Evolutionary conservation across 2,329 filamentous ascomycete species (phyloP).

Genomic region (Cytospora schulzeri): DNA sequence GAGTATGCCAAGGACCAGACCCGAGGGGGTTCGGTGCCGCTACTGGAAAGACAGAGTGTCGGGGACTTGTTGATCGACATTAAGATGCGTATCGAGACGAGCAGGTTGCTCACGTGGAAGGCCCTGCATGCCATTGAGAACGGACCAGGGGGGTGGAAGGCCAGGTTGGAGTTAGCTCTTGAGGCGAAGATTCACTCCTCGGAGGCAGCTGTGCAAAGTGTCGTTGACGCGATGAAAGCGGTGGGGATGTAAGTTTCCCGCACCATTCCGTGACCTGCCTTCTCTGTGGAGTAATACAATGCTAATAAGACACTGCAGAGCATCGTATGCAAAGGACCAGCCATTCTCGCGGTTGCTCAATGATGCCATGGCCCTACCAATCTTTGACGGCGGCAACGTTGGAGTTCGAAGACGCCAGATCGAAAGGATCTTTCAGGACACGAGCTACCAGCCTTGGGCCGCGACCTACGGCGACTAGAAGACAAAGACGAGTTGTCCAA

Average conservation of each 20-base stretch:
- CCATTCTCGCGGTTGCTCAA: constrained; percentile 48
- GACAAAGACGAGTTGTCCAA: too few species aligned
- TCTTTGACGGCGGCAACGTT: constrained; percentile 58
- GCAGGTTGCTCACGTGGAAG: constrained; percentile 50
- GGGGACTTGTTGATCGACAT: constrained; percentile 47
- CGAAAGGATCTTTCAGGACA: constrained; percentile 46
- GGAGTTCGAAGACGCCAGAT: constrained; percentile 52
- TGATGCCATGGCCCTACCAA: constrained; percentile 48
- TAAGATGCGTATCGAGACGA: constrained; percentile 31
- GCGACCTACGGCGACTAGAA: constrained; percentile 31
- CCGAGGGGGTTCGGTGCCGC: constrained; percentile 46
- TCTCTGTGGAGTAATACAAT: not conserved
- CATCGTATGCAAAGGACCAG: constrained; percentile 44
- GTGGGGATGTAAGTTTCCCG: constrained; percentile 54
- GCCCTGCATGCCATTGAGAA: constrained; percentile 46
- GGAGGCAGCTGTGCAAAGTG: constrained; percentile 49
- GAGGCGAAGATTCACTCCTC: constrained; percentile 54
- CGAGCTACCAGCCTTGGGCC: constrained; percentile 51
- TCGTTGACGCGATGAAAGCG: constrained; percentile 51
- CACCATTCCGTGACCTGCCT: too few species aligned
- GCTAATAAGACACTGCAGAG: constrained; percentile 31
- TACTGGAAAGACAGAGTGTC: constrained; percentile 52
- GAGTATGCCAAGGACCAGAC: constrained; percentile 50
- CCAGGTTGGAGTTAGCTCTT: constrained; percentile 47
- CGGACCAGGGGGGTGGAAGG: constrained; percentile 41